Base-by-base conservation (phyloP, 1,139 yeast species). In the Taphrina populina region DNA sequence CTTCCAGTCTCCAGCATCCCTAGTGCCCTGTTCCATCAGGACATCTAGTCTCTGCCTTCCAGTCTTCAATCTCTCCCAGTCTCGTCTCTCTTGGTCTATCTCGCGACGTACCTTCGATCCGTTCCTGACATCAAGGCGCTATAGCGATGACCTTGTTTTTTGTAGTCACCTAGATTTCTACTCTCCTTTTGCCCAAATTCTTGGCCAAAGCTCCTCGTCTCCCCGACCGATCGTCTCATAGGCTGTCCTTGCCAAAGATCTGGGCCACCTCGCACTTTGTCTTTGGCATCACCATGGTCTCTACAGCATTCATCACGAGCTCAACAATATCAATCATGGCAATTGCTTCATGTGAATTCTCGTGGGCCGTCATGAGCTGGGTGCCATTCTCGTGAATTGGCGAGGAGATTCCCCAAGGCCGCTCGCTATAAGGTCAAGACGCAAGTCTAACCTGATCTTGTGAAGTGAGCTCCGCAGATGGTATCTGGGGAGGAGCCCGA, bases 301-400 rank as follows among this genome's bases (percentile, higher is more conserved):
- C 62, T 13, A 66, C 73, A 2, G 63, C 66, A 2, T 67, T 65
- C 45, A 69, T 69, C 3, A 30, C 55, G 1, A 62, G 66, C 2
- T 66, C 67, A 13, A 24, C 34, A 1, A 64, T 62, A 7, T 74
- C 73, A 0, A 66, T 72, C 2, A 45, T 60, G 3, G 58, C 70
- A 1, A 71, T 71, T 3, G 71, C 66, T 1, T 39, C 67, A 6
- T 67, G 71, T 47, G 76, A 76, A 10, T 63, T 71, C 52, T 62
- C 73, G 1, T 72, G 76, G 75, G 74, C 75, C 0, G 61, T 70
- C 26, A 67, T 72, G 1, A 64, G 71, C 2, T 72, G 76, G 76
- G 74, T 72, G 0, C 75, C 76, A 11, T 72, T 67, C 60, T 67
- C 74, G 1, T 60, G 72, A 13, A 64, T 72, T n/a, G 73, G 73